Percentiles rank a stretch among this genome's conserved stretches.
phyloP scores from a whole-genome alignment of 1,139 yeast species.

The Protomyces arabidopsidicola region DNA sequence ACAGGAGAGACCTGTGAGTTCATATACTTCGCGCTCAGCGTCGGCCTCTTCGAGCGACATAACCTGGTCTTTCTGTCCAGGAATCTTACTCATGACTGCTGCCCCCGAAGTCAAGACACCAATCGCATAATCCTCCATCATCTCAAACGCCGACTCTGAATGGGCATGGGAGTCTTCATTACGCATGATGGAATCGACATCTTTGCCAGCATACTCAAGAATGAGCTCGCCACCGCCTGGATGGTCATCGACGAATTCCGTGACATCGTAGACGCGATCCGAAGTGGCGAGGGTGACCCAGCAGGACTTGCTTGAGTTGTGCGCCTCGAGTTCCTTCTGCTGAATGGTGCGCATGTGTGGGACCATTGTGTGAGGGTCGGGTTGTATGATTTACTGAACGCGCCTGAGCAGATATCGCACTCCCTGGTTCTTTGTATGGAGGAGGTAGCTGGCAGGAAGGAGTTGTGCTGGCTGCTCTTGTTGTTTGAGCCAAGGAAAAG shows the following conservation, averaged over 20 bases:
- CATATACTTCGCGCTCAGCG: constrained; percentile 47
- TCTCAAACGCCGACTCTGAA: constrained; percentile 81
- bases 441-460: no score
- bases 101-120: constrained; percentile 57
- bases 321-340: constrained; percentile 39
- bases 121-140: constrained; percentile 65
- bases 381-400: no score
- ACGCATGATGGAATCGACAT: constrained; percentile 72
- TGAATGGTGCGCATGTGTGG: constrained; percentile 22
- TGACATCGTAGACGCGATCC: constrained; percentile 46
- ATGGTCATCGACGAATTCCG: constrained; percentile 43
- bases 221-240: constrained; percentile 72
- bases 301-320: constrained; percentile 55
- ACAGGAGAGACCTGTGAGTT: constrained; percentile 47
- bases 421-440: no score
- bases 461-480: not conserved
- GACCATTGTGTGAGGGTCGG: not conserved
- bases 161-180: constrained; percentile 67
- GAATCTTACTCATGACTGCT: constrained; percentile 10
- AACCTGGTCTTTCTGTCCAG: constrained; percentile 5
- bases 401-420: no score
- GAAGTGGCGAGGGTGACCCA: constrained; percentile 52
- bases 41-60: constrained; percentile 38
- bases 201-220: constrained; percentile 74
- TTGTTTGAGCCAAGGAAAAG: not conserved